These are phyloP conservation scores for Rhytidhysteron rufulum DNA, from an alignment of 2,329 filamentous ascomycete species.

Conservation along the genomic window DNA sequence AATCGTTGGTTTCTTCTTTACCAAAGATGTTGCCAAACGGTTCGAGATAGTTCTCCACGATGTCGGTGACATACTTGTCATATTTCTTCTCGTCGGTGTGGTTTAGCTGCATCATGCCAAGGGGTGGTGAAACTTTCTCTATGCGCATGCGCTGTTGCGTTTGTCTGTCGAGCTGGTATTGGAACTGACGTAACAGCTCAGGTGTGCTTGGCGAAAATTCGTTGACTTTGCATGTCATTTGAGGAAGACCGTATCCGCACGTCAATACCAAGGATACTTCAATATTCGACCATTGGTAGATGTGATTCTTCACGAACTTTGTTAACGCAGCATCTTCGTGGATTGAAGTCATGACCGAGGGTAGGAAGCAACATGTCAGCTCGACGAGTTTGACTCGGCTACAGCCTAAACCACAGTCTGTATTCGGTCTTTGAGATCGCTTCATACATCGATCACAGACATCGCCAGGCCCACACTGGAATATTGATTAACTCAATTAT, in stretches of 20 bases:
- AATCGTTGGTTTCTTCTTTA: constrained; percentile 44
- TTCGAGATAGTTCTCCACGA: constrained; percentile 38
- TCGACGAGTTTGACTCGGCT: constrained; percentile 45
- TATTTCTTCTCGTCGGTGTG: constrained; percentile 42
- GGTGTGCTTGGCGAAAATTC: constrained; percentile 43
- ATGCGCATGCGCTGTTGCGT: constrained; percentile 28
- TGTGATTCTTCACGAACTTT: constrained; percentile 36
- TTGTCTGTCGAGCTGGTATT: constrained; percentile 37
- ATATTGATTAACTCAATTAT: constrained; percentile 8
- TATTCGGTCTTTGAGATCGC: constrained; percentile 34
- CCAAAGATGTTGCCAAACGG: constrained; percentile 42
- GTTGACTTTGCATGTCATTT: constrained; percentile 43
- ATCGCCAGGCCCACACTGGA: constrained; percentile 36
- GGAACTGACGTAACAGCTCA: constrained; percentile 39
- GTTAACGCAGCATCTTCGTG: constrained; percentile 42
- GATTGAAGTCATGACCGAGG: constrained; percentile 37
- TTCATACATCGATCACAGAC: constrained; percentile 38
- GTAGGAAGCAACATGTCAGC: constrained; percentile 42
- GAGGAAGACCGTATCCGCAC: constrained; percentile 41
- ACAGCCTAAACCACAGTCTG: constrained; percentile 42
- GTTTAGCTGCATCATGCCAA: constrained; percentile 45
- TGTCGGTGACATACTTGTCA: constrained; percentile 42
- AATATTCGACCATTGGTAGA: constrained; percentile 32
- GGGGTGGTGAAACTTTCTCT: constrained; percentile 41
- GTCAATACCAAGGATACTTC: constrained; percentile 42